These are phyloP conservation scores for Lachnellula hyalina DNA, from an alignment of 2,329 filamentous ascomycete species.

Conservation along the genomic window DNA sequence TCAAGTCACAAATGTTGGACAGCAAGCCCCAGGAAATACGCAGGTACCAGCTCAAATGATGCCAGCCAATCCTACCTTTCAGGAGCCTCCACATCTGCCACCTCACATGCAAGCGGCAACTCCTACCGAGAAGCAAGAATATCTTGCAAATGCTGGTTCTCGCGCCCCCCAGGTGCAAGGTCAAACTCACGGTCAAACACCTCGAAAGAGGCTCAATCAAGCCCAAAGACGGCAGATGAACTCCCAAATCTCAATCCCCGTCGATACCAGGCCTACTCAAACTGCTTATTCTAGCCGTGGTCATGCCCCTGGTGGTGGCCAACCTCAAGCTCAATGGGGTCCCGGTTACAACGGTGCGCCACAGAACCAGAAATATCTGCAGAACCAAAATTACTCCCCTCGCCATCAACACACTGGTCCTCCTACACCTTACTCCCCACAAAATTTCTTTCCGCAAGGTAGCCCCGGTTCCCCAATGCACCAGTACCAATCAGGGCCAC, in stretches of 20 bases:
- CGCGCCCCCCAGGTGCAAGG: background rate
- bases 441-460: slow-evolving; percentile 11
- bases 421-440: slow-evolving; percentile 18
- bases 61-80: slow-evolving; percentile 5
- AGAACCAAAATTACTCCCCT: slow-evolving; percentile 20
- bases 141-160: slow-evolving; percentile 9
- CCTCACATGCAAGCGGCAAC: slow-evolving; percentile 22
- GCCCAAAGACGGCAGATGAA: slow-evolving; percentile 60
- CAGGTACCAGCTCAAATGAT: slow-evolving; percentile 7
- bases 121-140: slow-evolving; percentile 18
- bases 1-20: background rate
- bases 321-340: slow-evolving; percentile 27
- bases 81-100: slow-evolving; percentile 12
- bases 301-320: slow-evolving; percentile 6
- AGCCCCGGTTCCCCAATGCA: slow-evolving; percentile 32
- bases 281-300: slow-evolving; percentile 28
- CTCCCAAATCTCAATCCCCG: slow-evolving; percentile 50
- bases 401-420: slow-evolving; percentile 14
- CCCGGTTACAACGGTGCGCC: slow-evolving; percentile 19
- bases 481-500: slow-evolving; percentile 10
- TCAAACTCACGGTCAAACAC: background rate
- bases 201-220: slow-evolving; percentile 52
- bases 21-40: background rate
- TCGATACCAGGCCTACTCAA: slow-evolving; percentile 40
- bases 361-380: slow-evolving; percentile 13